Evolutionary conservation across 192 early-diverging fungal species (phyloP), one percentile per base, ranked within the genome.

Genomic region (Podila verticillata): DNA sequence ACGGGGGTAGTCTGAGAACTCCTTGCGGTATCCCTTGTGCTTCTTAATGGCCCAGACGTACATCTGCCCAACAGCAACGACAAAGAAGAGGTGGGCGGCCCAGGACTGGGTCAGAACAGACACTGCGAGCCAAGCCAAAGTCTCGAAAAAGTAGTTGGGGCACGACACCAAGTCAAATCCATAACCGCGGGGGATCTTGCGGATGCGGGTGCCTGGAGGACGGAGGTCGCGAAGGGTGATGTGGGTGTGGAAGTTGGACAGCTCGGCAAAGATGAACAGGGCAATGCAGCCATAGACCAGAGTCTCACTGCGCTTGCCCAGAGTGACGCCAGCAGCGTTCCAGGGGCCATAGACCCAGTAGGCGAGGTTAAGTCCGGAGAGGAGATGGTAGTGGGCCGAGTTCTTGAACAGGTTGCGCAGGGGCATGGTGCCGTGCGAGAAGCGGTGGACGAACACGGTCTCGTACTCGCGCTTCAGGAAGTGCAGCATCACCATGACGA

Each of bases 21-120:
- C 97, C 72, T 92, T 92, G 68, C 83, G 86, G 81, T 99, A 99
- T 58, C 88, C 86, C 69, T 89, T 90, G 86, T 97, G 96, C 88
- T 99, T 99, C 89, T 99, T 99, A 74, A 96, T 69, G 5, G 97
- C 97, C 97, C 97, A 99, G 10, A 93, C 30, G 69, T 93, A 94
- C 97, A 98, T 98, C 83, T 97, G 92, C 60, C 84, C 92, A n/a
- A 88, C 85, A 35, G 89, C 91, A 61, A 92, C 90, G 34, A 89
- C 82, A 61, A 90, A 87, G 71, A 95, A 94, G 36, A 93, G 68
- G 59, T 90, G 79, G 10, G 90, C 87, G 58, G 68, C 58, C 65
- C 59, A 78, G 48, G 89, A 92, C 70, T 92, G 90, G 24, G 94
- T 95, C 74, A 98, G 79, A 57, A 87, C 74, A 30, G 89, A 83